phyloP scores from a whole-genome alignment of 192 early-diverging fungal species.

The Rhizophagus sp. region DNA sequence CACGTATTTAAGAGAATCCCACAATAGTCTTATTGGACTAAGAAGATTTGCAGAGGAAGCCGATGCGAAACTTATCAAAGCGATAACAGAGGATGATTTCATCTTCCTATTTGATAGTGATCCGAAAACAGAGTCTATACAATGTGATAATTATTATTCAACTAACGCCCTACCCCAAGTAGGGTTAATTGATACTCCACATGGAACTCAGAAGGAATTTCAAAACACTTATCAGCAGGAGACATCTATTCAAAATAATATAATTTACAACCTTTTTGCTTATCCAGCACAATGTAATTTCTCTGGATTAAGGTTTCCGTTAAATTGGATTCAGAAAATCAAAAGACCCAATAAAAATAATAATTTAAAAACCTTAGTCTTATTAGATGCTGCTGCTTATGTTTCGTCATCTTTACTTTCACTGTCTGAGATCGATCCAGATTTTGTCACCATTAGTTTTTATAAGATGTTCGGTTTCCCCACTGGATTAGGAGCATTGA shows the following conservation, averaged over 20 bases:
- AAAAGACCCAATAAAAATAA: constrained; percentile 33
- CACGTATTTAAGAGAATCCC: constrained; percentile 66
- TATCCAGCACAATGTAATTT: constrained; percentile 89
- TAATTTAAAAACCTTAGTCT: constrained; percentile 45
- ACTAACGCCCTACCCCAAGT: too few relatives aligned
- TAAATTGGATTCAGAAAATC: constrained; percentile 55
- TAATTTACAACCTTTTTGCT: constrained; percentile 60
- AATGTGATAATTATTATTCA: neutral
- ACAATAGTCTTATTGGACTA: constrained; percentile 79
- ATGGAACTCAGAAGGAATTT: too few relatives aligned
- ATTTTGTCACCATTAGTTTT: constrained; percentile 77
- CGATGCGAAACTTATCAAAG: constrained; percentile 33
- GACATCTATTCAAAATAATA: neutral
- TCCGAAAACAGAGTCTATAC: neutral
- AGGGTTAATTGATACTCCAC: too few relatives aligned
- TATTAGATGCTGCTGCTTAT: constrained; percentile 80
- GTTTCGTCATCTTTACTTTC: constrained; percentile 61
- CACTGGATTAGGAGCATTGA: constrained; percentile 76
- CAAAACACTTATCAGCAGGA: too few relatives aligned
- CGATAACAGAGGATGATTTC: constrained; percentile 27
- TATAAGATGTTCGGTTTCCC: constrained; percentile 92
- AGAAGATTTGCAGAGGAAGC: constrained; percentile 52
- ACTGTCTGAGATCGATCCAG: constrained; percentile 53
- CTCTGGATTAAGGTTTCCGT: constrained; percentile 69
- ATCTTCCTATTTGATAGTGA: constrained; percentile 13